Percentiles rank a stretch among this genome's conserved stretches.
phyloP scores from a whole-genome alignment of 768 basidiomycete genomes.

The Russula compacta region DNA sequence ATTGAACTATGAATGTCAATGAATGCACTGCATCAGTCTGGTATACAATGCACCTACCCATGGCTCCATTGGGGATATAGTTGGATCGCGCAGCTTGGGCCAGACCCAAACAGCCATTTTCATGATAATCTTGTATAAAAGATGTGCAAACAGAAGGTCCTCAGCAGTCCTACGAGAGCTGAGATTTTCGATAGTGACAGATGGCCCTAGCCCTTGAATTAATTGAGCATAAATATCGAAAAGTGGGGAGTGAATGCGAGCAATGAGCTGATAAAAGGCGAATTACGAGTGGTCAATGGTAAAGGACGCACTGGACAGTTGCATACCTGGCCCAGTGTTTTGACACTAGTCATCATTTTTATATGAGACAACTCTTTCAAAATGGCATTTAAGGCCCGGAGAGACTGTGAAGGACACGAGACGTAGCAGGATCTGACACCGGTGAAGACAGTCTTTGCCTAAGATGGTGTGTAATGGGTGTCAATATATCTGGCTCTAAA shows the following conservation, averaged over 20 bases:
- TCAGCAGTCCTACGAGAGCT: conserved; percentile 32
- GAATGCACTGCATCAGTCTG: not conserved
- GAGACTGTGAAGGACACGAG: conserved; percentile 46
- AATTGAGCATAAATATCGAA: conserved; percentile 53
- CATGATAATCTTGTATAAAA: conserved; percentile 65
- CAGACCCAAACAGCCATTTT: conserved; percentile 71
- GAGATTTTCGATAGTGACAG: conserved; percentile 30
- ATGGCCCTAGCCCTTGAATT: conserved; percentile 31
- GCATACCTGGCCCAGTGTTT: conserved; percentile 53
- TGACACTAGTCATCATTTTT: conserved; percentile 62
- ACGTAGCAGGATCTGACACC: conserved; percentile 33
- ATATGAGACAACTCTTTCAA: conserved; percentile 61
- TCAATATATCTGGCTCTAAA: conserved; percentile 46
- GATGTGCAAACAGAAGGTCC: conserved; percentile 49
- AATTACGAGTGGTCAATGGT: not conserved
- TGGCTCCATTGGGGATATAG: conserved; percentile 35
- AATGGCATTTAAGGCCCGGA: conserved; percentile 55
- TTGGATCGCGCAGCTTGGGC: conserved; percentile 28
- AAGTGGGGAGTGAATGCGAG: conserved; percentile 45
- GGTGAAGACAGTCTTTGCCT: conserved; percentile 36
- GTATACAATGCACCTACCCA: conserved; percentile 38
- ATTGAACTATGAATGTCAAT: conserved; percentile 37
- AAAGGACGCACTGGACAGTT: not conserved
- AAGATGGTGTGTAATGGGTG: conserved; percentile 44
- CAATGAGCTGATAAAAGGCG: conserved; percentile 38